These are phyloP conservation scores for Coccomyxa subellipsoidea DNA, from an alignment of 163 green algal genomes.

Conservation along the genomic window DNA sequence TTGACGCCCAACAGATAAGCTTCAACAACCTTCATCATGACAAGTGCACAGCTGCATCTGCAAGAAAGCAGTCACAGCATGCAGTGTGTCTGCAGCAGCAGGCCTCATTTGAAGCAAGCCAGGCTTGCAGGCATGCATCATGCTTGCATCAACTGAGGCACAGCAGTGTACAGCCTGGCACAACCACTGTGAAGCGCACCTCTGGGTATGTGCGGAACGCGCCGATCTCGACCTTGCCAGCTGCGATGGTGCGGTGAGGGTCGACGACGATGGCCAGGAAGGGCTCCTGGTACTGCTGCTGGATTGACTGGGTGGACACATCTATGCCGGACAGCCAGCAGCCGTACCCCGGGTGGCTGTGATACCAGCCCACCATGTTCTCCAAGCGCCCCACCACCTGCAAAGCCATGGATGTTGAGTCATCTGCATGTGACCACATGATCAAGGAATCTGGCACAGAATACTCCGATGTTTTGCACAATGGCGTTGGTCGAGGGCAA, in stretches of 20 bases:
- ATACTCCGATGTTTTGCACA: no score
- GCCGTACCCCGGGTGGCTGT: conserved; percentile 96
- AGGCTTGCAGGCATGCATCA: no score
- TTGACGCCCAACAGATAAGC: background rate
- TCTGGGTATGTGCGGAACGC: conserved; percentile 86
- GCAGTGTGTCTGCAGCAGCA: no score
- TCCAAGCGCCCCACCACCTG: conserved; percentile 78
- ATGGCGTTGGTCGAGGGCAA: no score
- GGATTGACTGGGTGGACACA: conserved; percentile 83
- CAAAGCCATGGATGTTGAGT: background rate
- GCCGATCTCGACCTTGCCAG: conserved; percentile 97
- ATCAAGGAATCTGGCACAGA: no score
- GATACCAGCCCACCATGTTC: conserved; percentile 98
- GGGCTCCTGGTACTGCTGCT: conserved; percentile 77
- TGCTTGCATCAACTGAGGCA: no score
- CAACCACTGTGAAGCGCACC: conserved; percentile 27
- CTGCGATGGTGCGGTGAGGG: conserved; percentile 89
- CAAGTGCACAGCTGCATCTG: no score
- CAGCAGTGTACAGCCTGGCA: no score
- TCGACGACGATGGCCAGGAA: conserved; percentile 97
- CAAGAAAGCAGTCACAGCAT: no score
- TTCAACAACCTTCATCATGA: background rate
- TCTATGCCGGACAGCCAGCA: conserved; percentile 99
- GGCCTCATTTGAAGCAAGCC: no score
- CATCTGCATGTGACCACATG: no score